phyloP scores from a whole-genome alignment of 2,329 filamentous ascomycete species.

The Penicillium sp. region DNA sequence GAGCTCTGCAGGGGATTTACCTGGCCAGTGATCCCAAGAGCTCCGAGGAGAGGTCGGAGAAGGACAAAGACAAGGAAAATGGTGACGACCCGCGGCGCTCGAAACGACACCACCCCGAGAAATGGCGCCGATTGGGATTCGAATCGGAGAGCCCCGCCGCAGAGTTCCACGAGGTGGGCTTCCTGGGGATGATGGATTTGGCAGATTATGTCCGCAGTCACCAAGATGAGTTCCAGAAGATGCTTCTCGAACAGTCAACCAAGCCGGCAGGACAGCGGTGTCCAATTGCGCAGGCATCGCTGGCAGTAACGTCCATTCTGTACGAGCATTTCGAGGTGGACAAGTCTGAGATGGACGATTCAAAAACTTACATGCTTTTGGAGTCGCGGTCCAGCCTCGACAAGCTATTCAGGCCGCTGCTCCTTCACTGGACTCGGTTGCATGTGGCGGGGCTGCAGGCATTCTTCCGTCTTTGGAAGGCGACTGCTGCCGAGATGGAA shows the following conservation, averaged over 20 bases:
- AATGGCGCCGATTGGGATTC: slow-evolving; percentile 91
- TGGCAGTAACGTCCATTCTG: slow-evolving; percentile 81
- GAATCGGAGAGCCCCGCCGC: slow-evolving; percentile 80
- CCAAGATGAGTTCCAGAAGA: slow-evolving; percentile 88
- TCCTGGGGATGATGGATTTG: slow-evolving; percentile 95
- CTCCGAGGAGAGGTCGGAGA: slow-evolving; percentile 30
- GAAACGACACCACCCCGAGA: slow-evolving; percentile 78
- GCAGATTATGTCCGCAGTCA: slow-evolving; percentile 90
- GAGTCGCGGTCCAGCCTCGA: slow-evolving; percentile 79
- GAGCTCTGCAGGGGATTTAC: slow-evolving; percentile 82
- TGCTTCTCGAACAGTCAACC: slow-evolving; percentile 83
- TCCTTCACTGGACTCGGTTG: slow-evolving; percentile 89
- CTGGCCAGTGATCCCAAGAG: slow-evolving; percentile 64
- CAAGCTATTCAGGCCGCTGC: slow-evolving; percentile 77
- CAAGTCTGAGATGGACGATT: slow-evolving; percentile 74
- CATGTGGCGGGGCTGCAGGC: slow-evolving; percentile 82
- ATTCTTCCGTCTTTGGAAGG: slow-evolving; percentile 91
- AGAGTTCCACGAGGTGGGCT: slow-evolving; percentile 84
- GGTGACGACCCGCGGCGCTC: slow-evolving; percentile 54
- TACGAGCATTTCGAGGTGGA: slow-evolving; percentile 97
- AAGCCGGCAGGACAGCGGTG: slow-evolving; percentile 71
- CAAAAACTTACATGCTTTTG: slow-evolving; percentile 69
- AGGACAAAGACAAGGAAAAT: slow-evolving; percentile 27
- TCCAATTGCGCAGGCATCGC: slow-evolving; percentile 80
- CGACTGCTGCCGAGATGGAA: slow-evolving; percentile 75